Base-by-base conservation (phyloP, 2,329 filamentous ascomycete genomes). In the Xylaria sp. region DNA sequence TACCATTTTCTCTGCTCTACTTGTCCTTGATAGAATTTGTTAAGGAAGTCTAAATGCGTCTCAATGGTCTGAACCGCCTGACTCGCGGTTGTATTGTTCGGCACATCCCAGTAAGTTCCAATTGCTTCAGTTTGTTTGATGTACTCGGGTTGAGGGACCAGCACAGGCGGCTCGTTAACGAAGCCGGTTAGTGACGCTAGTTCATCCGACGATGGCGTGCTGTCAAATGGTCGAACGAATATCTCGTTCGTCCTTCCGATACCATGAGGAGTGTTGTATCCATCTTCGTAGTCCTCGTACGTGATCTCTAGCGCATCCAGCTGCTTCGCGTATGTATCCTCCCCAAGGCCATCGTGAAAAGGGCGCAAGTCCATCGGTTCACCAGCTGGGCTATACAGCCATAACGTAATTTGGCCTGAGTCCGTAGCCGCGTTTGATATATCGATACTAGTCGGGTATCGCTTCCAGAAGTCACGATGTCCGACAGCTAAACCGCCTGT, bases 401-500 rank as follows among this genome's bases (percentile, higher is more conserved):
- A 90, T 0, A 89, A 66, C 0, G 87, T 90, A 12, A 90, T 79
- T 4, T 82, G 79, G 0, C 86, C 87, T 1, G 76, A 73, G 53
- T 88, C 83, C 0, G 80, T 79, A 0, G 81, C 82, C 0, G 86
- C 84, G 59, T 86, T 82, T 0, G 81, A 77, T 12, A 90, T 82
- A 53, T 90, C 87, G 4, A 90, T 76, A 3, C 85, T 83, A 0
- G 86, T 87, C 0, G 88, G 88, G 69, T 87, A 89, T 18, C 85
- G 82, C 78, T 90, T 86, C 88, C 88, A 90, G 74, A 90, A 90
- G 72, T 90, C 83, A 2, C 85, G 83, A 55, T 88, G 80, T 0
- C 86, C 87, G 5, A 90, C 75, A 0, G 85, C 87, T 1, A 90
- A 79, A 13, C 88, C 88, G n/a, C 88, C 88, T 3, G 79, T 77